A percentile compares a stretch with the other conserved stretches of the same genome.
Evolutionary conservation across 2,329 filamentous ascomycete genomes (phyloP).

Genomic region (Magnaporthiopsis rhizophila): DNA sequence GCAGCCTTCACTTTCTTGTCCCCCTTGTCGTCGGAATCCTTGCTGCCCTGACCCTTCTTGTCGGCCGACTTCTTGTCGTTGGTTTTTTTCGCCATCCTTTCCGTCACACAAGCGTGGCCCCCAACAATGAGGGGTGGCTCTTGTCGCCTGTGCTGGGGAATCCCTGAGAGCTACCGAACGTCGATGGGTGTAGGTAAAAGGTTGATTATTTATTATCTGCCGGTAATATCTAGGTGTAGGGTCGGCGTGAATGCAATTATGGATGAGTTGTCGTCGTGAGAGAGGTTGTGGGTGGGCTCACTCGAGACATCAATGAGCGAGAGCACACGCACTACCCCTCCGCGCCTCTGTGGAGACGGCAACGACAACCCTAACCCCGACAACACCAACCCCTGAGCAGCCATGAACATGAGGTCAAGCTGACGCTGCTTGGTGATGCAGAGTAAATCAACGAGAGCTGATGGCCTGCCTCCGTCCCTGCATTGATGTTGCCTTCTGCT

Average conservation of each 20-base stretch:
- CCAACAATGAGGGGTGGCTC: background rate
- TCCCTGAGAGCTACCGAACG: background rate
- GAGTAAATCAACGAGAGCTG: background rate
- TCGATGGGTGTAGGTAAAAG: background rate
- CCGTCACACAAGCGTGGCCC: background rate
- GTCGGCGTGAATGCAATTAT: background rate
- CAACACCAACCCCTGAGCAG: background rate
- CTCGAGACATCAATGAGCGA: background rate
- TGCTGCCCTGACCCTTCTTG: constrained; percentile 11
- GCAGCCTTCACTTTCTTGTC: constrained; percentile 15
- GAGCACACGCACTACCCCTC: background rate
- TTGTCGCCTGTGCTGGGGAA: background rate
- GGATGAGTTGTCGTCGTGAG: background rate
- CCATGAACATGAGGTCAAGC: background rate
- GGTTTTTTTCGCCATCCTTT: constrained; percentile 15
- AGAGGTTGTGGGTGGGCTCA: background rate
- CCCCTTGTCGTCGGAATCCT: constrained; percentile 8
- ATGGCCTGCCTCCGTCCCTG: constrained; percentile 4
- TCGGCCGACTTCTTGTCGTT: constrained; percentile 14
- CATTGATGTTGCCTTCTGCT: background rate
- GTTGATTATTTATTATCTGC: background rate
- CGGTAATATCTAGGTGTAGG: background rate
- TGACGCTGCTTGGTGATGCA: background rate
- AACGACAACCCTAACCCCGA: background rate
- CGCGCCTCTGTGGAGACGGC: background rate